A percentile compares a stretch with the other conserved stretches of the same genome.
Conservation (phyloP, 2,329 filamentous ascomycete species). For the Aspergillus intermedius region DNA sequence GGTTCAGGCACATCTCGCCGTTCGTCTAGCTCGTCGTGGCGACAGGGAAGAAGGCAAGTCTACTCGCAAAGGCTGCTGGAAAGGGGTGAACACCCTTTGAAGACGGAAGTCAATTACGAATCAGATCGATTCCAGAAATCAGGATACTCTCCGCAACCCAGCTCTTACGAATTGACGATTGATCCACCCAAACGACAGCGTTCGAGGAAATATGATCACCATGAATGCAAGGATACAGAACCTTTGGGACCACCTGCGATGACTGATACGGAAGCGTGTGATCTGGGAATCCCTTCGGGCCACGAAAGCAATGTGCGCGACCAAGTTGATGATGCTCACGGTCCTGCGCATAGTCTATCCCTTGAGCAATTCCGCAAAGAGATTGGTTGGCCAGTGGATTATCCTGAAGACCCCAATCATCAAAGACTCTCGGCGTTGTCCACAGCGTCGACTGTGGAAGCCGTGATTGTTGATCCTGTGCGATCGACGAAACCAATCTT, state of each 20-base stretch:
- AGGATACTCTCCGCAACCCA: background rate
- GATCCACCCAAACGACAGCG: background rate
- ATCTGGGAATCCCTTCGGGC: constrained; percentile 16
- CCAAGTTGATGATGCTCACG: constrained; percentile 23
- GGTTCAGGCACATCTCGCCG: background rate
- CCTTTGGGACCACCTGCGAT: background rate
- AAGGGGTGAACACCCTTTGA: background rate
- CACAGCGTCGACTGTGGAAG: constrained; percentile 50
- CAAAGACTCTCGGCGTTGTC: constrained; percentile 47
- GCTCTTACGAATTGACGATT: background rate
- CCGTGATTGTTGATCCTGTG: constrained; percentile 45
- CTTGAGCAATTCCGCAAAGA: constrained; percentile 45
- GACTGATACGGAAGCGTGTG: constrained; percentile 9
- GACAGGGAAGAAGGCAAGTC: background rate
- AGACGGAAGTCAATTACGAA: background rate
- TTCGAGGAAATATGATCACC: background rate
- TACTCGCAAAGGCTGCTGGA: background rate
- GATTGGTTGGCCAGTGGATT: constrained; percentile 43
- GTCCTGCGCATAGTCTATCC: constrained; percentile 27
- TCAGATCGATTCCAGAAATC: background rate
- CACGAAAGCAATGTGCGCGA: constrained; percentile 28
- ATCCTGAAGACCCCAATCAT: constrained; percentile 21
- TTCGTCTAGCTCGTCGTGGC: background rate
- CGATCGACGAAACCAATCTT: constrained; percentile 41
- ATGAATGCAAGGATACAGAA: background rate